Conservation (phyloP, 306 rosid genomes). For the Glycyrrhiza uralensis region DNA sequence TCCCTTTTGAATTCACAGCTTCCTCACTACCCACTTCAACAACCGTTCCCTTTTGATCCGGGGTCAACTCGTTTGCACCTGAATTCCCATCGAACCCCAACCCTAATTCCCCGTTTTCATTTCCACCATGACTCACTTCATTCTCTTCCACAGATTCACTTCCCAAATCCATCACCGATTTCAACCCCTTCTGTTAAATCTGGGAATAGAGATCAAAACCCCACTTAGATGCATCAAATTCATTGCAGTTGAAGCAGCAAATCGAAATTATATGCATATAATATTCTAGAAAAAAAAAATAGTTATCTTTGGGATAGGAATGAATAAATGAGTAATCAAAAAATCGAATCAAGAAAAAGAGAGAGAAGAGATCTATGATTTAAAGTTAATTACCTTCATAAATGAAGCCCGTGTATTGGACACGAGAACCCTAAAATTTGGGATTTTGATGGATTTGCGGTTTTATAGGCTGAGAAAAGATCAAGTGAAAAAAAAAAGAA, state of each 20-base stretch:
- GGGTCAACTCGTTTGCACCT: background rate
- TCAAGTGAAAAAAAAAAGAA: background rate
- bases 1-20: slow-evolving; percentile 25
- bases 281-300: background rate
- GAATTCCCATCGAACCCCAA: slow-evolving; percentile 38
- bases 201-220: slow-evolving; percentile 19
- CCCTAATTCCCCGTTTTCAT: slow-evolving; percentile 30
- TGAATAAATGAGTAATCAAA: background rate
- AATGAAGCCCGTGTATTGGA: slow-evolving; percentile 34
- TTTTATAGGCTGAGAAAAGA: slow-evolving; percentile 26
- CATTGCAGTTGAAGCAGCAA: slow-evolving; percentile 21
- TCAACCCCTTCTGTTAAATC: slow-evolving; percentile 9
- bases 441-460: slow-evolving; percentile 38
- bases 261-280: background rate
- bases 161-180: slow-evolving; percentile 68
- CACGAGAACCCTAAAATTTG: slow-evolving; percentile 49
- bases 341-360: slow-evolving; percentile 20
- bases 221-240: slow-evolving; percentile 18
- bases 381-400: slow-evolving; percentile 34
- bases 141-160: slow-evolving; percentile 64
- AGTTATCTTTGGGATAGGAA: background rate
- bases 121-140: slow-evolving; percentile 42
- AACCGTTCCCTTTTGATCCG: slow-evolving; percentile 21
- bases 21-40: slow-evolving; percentile 31
- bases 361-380: slow-evolving; percentile 10